Evolutionary conservation across 768 basidiomycete genomes (phyloP).

Genomic region (Tulasnella sp.): DNA sequence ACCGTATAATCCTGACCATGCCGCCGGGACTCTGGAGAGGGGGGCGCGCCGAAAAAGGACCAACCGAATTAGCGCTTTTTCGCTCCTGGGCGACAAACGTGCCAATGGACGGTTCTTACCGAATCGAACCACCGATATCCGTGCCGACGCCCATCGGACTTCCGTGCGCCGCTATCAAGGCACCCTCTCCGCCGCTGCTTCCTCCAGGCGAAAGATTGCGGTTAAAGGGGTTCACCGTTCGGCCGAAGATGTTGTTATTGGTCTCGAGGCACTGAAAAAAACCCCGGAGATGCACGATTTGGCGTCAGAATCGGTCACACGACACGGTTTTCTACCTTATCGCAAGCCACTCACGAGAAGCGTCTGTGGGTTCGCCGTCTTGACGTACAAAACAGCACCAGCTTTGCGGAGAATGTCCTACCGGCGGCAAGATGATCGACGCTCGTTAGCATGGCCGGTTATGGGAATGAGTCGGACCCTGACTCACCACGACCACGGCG

Average conservation of each 20-base stretch:
- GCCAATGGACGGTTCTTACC: constrained; percentile 9
- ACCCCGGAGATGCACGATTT: constrained; percentile 23
- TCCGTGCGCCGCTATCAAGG: constrained; percentile 45
- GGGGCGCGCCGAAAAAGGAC: background rate
- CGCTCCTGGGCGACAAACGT: background rate
- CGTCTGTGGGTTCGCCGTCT: constrained; percentile 50
- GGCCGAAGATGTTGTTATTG: constrained; percentile 49
- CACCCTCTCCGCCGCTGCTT: constrained; percentile 49
- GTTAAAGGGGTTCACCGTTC: constrained; percentile 48
- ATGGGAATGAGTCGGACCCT: background rate
- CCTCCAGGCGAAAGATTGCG: constrained; percentile 44
- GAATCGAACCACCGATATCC: constrained; percentile 47
- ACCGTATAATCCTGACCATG: constrained; percentile 43
- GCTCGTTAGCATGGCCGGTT: background rate
- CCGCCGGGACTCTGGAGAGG: constrained; percentile 38
- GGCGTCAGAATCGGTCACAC: constrained; percentile 28
- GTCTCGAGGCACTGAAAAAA: constrained; percentile 47
- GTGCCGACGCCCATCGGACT: constrained; percentile 43
- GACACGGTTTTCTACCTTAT: background rate
- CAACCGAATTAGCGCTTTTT: background rate
- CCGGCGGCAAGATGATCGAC: background rate
- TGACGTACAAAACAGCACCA: constrained; percentile 46
- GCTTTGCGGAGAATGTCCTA: constrained; percentile 43
- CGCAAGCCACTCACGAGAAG: constrained; percentile 41
- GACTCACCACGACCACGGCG: constrained; percentile 27